These are phyloP conservation scores for Nakaseomyces bracarensis DNA, from an alignment of 1,139 yeast species.

Conservation along the genomic window DNA sequence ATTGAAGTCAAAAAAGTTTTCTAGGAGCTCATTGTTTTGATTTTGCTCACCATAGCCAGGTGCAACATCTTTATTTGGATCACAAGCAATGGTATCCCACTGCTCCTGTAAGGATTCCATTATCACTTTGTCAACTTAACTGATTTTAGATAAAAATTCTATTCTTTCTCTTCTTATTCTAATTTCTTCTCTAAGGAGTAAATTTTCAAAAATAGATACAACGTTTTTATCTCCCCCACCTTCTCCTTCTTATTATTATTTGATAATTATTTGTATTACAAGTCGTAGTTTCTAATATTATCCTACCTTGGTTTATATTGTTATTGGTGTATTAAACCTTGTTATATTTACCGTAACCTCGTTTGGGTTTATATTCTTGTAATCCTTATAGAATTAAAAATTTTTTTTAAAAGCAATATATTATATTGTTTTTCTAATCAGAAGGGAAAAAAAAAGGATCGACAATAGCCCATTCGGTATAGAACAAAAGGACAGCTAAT, in stretches of 20 bases:
- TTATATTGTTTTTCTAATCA: not conserved
- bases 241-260: too few species aligned
- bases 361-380: not conserved
- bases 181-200: not conserved
- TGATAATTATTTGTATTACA: too few species aligned
- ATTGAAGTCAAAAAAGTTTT: slow-evolving; percentile 14
- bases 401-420: not conserved
- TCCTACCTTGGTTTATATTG: too few species aligned
- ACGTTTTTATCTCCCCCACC: too few species aligned
- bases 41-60: not conserved
- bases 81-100: not conserved
- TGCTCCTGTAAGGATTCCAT: slow-evolving; percentile 2
- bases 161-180: not conserved
- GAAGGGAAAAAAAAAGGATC: not conserved
- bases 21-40: slow-evolving; percentile 8
- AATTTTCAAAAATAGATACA: too few species aligned
- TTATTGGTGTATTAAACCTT: too few species aligned
- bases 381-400: not conserved
- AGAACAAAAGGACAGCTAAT: not conserved
- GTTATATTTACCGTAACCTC: not conserved
- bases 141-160: too few species aligned
- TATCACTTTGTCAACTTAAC: too few species aligned
- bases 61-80: not conserved
- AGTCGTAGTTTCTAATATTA: too few species aligned
- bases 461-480: too few species aligned